Base-by-base conservation (phyloP, 1,284 basidiomycete species). In the Cryptococcus depauperatus region DNA sequence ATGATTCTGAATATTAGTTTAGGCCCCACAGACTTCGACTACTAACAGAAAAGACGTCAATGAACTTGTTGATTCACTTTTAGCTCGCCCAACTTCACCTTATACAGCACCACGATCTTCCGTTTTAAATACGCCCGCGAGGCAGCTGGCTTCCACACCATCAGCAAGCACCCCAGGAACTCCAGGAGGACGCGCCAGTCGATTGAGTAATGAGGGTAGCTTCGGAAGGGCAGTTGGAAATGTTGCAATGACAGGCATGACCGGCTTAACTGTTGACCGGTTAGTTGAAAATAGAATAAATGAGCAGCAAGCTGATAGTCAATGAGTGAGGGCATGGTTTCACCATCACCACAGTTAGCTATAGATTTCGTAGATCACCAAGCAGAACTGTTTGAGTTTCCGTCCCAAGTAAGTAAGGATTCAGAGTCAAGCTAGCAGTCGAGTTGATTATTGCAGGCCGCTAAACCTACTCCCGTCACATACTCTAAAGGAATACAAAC, bases 401-500 rank as follows among this genome's bases (percentile, higher is more conserved):
- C 89, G 0, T 80, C 83, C 60, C 86, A 84, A 75, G 87, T 85
- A 42, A 27, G 73, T 50, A 25, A 28, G 14, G 9, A 16, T 32
- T 14, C 26, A 35, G 13, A 27, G 10, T 18, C 7, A 29, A 18
- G 11, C 1, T 19, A 11, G 18, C 19, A 16, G 13, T 9, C 23
- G 1, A 10, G 9, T 33, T 21, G 0, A 14, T 19, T n/a, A 11
- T 19, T 23, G 7, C 21, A 46, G 30, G 23, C 35, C 13, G 26
- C 42, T 46, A 55, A 61, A 52, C 43, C 48, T 22, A 22, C 35
- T 3, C 35, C 35, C 14, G 83, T 93, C 21, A 83, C 85, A 40
- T 96, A 95, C 63, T 92, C 91, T 55, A 95, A 93, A 69, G 84
- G 90, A 57, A 84, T 93, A 2, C 92, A 97, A 68, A 95, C 81